phyloP scores from a whole-genome alignment of 2,329 filamentous ascomycete species.

The Pseudogymnoascus pannorum region DNA sequence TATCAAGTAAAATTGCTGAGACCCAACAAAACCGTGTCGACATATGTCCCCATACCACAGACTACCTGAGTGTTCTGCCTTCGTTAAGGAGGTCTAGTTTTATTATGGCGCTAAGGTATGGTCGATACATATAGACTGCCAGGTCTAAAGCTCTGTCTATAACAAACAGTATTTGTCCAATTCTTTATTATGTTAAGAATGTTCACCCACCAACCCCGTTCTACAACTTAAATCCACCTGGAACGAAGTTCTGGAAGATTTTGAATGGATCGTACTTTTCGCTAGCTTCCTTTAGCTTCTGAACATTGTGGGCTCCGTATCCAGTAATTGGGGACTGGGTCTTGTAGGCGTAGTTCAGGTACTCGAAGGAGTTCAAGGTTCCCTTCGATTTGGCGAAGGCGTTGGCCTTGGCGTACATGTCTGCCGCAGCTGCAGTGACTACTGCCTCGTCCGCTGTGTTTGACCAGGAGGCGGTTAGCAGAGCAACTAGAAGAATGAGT shows the following conservation, averaged over 20 bases:
- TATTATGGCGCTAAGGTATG: neutral
- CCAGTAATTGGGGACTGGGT: slow-evolving; percentile 35
- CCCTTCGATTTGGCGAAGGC: neutral
- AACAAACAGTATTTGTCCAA: neutral
- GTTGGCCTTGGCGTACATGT: neutral
- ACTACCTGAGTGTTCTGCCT: neutral
- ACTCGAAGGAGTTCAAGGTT: slow-evolving; percentile 19
- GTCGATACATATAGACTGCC: neutral
- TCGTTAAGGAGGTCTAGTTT: neutral
- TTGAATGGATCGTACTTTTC: slow-evolving; percentile 32
- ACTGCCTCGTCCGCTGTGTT: neutral
- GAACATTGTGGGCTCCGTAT: slow-evolving; percentile 35
- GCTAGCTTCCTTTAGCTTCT: slow-evolving; percentile 26
- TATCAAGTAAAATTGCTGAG: no score
- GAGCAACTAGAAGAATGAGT: neutral
- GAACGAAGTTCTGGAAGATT: slow-evolving; percentile 28
- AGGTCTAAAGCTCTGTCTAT: neutral
- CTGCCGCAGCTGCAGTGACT: neutral
- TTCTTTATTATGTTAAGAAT: neutral
- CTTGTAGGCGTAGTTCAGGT: slow-evolving; percentile 40
- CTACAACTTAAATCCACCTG: slow-evolving; percentile 14
- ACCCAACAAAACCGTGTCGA: no score
- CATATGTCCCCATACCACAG: no score
- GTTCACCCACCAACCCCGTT: neutral
- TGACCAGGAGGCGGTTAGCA: neutral